phyloP scores from a whole-genome alignment of 305 asterid species.

The Solanum hybrid region DNA sequence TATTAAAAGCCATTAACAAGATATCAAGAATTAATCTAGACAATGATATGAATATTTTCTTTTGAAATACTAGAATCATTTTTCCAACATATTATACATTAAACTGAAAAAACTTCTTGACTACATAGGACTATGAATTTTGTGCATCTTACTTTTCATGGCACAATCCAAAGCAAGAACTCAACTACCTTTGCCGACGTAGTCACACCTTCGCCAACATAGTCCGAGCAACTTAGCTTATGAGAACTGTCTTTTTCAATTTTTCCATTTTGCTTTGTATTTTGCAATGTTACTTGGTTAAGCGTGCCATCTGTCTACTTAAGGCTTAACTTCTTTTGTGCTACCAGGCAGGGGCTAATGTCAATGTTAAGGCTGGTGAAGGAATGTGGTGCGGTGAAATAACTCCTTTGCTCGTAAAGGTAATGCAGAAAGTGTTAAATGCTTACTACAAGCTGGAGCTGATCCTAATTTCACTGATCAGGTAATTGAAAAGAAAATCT shows the following conservation, averaged over 20 bases:
- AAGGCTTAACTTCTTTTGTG: neutral
- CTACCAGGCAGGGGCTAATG: constrained; percentile 68
- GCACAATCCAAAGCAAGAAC: neutral
- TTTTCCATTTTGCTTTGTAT: neutral
- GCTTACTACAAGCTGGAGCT: constrained; percentile 84
- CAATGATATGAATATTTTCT: neutral
- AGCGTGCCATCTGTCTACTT: neutral
- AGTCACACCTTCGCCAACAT: neutral
- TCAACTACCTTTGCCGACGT: neutral
- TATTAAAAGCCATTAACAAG: neutral
- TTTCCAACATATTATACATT: neutral
- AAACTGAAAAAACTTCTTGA: neutral
- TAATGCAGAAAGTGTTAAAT: constrained; percentile 53
- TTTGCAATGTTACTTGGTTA: neutral
- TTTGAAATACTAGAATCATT: no score
- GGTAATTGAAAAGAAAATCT: constrained; percentile 27
- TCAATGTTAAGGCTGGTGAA: constrained; percentile 73
- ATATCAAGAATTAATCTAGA: neutral
- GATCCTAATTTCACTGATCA: constrained; percentile 61
- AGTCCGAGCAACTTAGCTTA: neutral
- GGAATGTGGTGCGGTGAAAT: constrained; percentile 13
- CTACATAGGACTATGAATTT: neutral
- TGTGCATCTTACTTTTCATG: neutral
- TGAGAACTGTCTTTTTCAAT: neutral
- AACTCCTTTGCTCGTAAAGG: constrained; percentile 82